Evolutionary conservation across 2,329 filamentous ascomycete genomes (phyloP), one percentile per base, ranked within the genome.

Genomic region (Arthroderma sp.): DNA sequence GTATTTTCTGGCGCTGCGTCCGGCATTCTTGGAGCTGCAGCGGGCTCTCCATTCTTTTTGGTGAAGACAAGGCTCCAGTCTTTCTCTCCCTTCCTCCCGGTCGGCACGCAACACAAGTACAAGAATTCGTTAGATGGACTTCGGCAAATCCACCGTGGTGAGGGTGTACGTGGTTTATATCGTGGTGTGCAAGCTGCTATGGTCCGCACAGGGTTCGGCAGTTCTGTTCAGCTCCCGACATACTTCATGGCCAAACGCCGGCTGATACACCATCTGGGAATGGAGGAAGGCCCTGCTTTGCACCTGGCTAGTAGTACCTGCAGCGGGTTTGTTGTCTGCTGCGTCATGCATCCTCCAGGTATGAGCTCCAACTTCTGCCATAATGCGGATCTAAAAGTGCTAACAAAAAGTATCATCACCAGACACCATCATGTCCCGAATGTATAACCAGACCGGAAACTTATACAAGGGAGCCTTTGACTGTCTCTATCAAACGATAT

Each of bases 391-490:
- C 32, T 34, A 34, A 2, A 9, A 34, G 9, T 9, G 9, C 32
- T 34, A 9, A 9, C 9, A 2, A 9, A 11, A 34, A 34, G 8
- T 34, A 11, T 11, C 11, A 9, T 11, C 11, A 11, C 6, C 49
- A 76, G 91, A 98, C 63, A 98, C 91, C 4, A 85, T 98, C 67
- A 98, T 98, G 91, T 91, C 86, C 50, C 83, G 91, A 50, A 81
- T 98, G 72, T 98, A 98, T 73, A 98, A 98, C 70, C 91, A 98
- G 64, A 94, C 88, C 50, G 91, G 91, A 43, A 94, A 95, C 61
- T 74, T 98, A n/a, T 98, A 98, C 72, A 81, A 76, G 54, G 84
- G 88, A 47, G 85, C 93, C 4, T 84, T 94, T 51, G 91, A 98
- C 67, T 98, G 91, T 62, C 66, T 96, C 48, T 78, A 76, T 61